These are phyloP conservation scores for Diutina pseudorugosa DNA, from an alignment of 1,139 yeast species.

Conservation along the genomic window DNA sequence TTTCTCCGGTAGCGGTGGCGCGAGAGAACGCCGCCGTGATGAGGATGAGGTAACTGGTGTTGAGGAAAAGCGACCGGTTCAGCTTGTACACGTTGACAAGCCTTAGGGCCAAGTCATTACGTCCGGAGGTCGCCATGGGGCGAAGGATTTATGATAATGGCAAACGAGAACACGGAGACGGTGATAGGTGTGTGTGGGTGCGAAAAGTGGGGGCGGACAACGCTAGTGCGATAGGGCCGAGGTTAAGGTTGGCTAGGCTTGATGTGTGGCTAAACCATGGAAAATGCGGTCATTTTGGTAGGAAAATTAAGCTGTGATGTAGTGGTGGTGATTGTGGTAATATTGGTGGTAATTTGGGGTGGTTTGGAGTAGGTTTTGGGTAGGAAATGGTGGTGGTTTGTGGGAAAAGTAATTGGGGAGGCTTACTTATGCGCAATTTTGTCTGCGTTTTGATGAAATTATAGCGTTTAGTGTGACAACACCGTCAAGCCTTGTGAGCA, in stretches of 20 bases:
- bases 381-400: no score
- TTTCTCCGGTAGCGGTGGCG: constrained; percentile 21
- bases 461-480: no score
- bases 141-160: neutral
- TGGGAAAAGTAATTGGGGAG: no score
- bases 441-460: no score
- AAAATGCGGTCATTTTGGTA: no score
- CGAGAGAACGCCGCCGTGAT: constrained; percentile 36
- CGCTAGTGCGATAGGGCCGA: neutral
- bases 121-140: neutral
- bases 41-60: constrained; percentile 35
- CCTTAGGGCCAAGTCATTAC: constrained; percentile 9
- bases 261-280: no score
- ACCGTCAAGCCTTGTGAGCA: no score
- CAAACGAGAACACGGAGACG: neutral
- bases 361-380: no score
- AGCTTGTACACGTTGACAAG: constrained; percentile 28
- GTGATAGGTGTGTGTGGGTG: neutral
- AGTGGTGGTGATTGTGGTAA: no score
- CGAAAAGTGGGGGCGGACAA: neutral
- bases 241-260: neutral
- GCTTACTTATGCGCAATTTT: no score
- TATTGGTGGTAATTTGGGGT: no score
- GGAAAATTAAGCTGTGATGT: no score
- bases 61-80: constrained; percentile 35